Base-by-base conservation (phyloP, 495 filamentous ascomycete genomes). In the Lasiosphaeria miniovina region DNA sequence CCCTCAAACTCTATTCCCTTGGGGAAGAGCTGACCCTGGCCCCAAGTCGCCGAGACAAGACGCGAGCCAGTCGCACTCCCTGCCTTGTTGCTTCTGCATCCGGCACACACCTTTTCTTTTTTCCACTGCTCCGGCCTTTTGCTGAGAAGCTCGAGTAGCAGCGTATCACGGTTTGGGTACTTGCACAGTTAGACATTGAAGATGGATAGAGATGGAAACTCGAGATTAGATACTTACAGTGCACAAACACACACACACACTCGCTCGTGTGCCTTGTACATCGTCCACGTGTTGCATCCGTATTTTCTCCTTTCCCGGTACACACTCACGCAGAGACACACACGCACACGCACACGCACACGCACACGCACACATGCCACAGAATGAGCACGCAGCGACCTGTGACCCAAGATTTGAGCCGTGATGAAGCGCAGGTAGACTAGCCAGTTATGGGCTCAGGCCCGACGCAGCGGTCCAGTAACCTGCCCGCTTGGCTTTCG, bases 1-100 rank as follows among this genome's bases (percentile, higher is more conserved):
- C 60, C 65, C 54, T 38, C 55, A 46, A 60, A 65, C 63, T 65
- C 55, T 68, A 60, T 65, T 65, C 65, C 58, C 35, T 43, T 38
- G 53, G 52, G 41, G 52, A 58, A 34, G 24, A 35, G 43, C 57
- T 59, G 55, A 41, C 41, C 50, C 52, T 12, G 36, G 49, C 43
- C 34, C 10, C 48, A 15, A 17, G 35, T 43, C 8, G 15, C 10
- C 48, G 32, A 17, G 35, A 31, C 8, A 4, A 41, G 15, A 0
- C 24, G 32, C 10, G 52, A 55, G 14, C 52, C 36, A 43, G 32
- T 55, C 40, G 34, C 31, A 57, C 49, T 49, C 56, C 14, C 10
- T 40, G 46, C 24, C 24, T 24, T 24, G 24, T 24, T 24, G 24
- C 52, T 40, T 6, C 36, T 45, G 32, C 14, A 15, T 41, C 14